Evolutionary conservation across 2,329 filamentous ascomycete genomes (phyloP), one percentile per base, ranked within the genome.

Genomic region (Fusarium coicis): DNA sequence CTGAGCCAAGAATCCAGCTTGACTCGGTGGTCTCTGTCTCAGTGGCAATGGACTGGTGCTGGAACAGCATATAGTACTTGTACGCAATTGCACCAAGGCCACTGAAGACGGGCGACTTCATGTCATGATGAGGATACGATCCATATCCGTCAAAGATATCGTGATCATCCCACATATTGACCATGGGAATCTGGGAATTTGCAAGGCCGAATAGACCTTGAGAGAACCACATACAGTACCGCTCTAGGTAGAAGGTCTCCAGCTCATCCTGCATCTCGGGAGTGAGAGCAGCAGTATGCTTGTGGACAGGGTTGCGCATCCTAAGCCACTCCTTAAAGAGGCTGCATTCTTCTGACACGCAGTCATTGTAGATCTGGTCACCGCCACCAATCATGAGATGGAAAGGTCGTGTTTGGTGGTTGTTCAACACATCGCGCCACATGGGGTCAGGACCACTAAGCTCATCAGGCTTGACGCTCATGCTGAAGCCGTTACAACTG

Each of bases 31-130:
- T 86, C 74, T 97, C 92, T 1, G 92, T 94, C 83, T 99, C 96
- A 50, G 92, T 89, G 2, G 90, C 84, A 7, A 97, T 86, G 74
- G 93, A 97, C 81, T 99, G 97, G 76, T 99, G 96, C 81, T 99
- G 96, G 84, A 99, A 99, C 14, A 99, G 88, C 91, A 99, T 92
- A 79, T 99, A 99, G 83, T 98, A 99, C 81, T 99, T 99, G 88
- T 96, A 98, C 0, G 96, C 96, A 55, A 98, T 91, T 42, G 93
- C 93, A 5, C 96, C 97, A 14, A 99, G 83, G 1, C 97, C 96
- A 5, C 92, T 92, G 80, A 99, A 97, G 0, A 98, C 93, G 2
- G 94, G 93, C 6, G 93, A 94, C 73, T 89, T 90, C 94, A 98
- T 98, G 78, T 97, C 96, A 74, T 93, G 90, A 74, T 98, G 90